A percentile compares a stretch with the other conserved stretches of the same genome.
Conservation (phyloP, 371 early-diverging fungal species). For the Basidiobolus heterosporus region DNA sequence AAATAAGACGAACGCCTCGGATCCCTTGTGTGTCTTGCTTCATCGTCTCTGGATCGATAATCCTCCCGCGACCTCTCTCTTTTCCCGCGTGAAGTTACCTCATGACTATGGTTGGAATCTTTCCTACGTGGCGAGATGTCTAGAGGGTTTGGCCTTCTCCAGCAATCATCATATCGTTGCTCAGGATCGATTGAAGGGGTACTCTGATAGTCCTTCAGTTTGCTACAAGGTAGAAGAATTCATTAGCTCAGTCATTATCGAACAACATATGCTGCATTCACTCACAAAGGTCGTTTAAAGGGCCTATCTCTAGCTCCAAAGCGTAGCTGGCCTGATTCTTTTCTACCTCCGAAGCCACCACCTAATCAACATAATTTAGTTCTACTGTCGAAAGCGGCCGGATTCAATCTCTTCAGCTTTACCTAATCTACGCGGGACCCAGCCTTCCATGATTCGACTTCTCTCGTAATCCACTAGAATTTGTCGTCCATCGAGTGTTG, state of each 20-base stretch:
- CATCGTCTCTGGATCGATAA: too few relatives aligned
- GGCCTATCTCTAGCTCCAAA: slow-evolving; percentile 40
- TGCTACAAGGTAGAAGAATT: neutral
- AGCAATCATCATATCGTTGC: slow-evolving; percentile 13
- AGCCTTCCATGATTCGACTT: slow-evolving; percentile 26
- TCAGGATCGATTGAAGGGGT: slow-evolving; percentile 7
- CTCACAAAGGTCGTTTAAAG: slow-evolving; percentile 24
- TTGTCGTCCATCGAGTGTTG: slow-evolving; percentile 18
- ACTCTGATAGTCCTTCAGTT: neutral
- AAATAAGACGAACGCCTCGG: too few relatives aligned
- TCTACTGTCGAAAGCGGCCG: neutral
- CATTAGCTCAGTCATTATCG: neutral
- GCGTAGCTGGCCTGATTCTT: slow-evolving; percentile 39
- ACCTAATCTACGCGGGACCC: slow-evolving; percentile 33
- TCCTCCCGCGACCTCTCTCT: too few relatives aligned
- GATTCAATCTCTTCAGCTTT: neutral
- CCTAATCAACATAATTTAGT: slow-evolving; percentile 10
- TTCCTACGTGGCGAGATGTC: too few relatives aligned
- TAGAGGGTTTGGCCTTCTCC: slow-evolving; percentile 4
- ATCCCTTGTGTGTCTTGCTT: too few relatives aligned
- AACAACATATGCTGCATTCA: neutral
- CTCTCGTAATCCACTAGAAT: slow-evolving; percentile 41
- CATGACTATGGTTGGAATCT: too few relatives aligned
- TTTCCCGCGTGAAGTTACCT: too few relatives aligned
- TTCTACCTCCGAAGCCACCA: slow-evolving; percentile 40